A percentile compares a stretch with the other conserved stretches of the same genome.
Evolutionary conservation across 179 eudicot species (phyloP).

Genomic region (Camellia oleifera): DNA sequence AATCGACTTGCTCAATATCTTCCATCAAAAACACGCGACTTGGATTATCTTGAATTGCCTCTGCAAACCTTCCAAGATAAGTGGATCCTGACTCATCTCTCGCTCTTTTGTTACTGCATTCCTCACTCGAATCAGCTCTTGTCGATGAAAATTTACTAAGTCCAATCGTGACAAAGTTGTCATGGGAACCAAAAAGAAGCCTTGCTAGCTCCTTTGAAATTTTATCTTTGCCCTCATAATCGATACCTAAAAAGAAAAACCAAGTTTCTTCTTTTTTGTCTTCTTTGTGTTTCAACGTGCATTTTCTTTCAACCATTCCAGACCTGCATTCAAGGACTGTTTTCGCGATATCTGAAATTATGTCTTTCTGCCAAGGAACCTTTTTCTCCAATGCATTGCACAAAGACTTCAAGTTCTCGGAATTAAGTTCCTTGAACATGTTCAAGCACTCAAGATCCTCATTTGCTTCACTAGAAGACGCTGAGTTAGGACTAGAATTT

Average conservation of each 20-base stretch:
- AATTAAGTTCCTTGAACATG: slow-evolving; percentile 44
- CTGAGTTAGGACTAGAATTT: slow-evolving; percentile 67
- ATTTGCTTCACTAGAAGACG: slow-evolving; percentile 65
- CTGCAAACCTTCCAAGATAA: slow-evolving; percentile 43
- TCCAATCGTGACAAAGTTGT: slow-evolving; percentile 35
- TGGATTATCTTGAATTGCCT: slow-evolving; percentile 48
- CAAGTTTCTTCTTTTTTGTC: slow-evolving; percentile 54
- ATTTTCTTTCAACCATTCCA: slow-evolving; percentile 23
- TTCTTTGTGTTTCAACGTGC: background rate
- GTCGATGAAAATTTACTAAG: slow-evolving; percentile 44
- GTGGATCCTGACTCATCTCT: slow-evolving; percentile 42
- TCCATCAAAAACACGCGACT: slow-evolving; percentile 62
- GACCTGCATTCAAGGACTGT: slow-evolving; percentile 57
- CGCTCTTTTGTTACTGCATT: slow-evolving; percentile 47
- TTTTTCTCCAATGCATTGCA: slow-evolving; percentile 55
- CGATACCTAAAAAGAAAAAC: slow-evolving; percentile 61
- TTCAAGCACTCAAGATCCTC: slow-evolving; percentile 30
- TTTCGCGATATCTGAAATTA: slow-evolving; percentile 52
- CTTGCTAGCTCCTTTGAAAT: slow-evolving; percentile 57
- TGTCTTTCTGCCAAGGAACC: slow-evolving; percentile 71
- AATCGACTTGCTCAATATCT: slow-evolving; percentile 60
- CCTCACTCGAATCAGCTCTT: slow-evolving; percentile 46
- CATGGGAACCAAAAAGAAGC: slow-evolving; percentile 51
- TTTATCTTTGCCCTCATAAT: slow-evolving; percentile 49
- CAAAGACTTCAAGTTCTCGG: slow-evolving; percentile 41